These are phyloP conservation scores for Linnemannia schmuckeri DNA, from an alignment of 192 early-diverging fungal species.

Conservation along the genomic window DNA sequence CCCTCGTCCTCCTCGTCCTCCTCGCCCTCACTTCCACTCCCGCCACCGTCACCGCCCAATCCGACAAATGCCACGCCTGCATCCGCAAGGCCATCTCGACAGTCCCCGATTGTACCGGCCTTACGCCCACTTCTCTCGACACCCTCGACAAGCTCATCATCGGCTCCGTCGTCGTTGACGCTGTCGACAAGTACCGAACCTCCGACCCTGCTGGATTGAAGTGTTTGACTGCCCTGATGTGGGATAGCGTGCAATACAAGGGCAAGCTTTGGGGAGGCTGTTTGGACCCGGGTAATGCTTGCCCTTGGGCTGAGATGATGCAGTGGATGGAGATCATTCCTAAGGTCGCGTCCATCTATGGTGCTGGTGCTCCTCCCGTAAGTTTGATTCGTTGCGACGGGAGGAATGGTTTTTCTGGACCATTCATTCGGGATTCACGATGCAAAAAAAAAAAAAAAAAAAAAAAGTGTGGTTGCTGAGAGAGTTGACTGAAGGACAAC, in stretches of 20 bases:
- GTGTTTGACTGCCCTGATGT: constrained; percentile 38
- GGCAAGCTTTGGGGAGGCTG: constrained; percentile 38
- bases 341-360: constrained; percentile 33
- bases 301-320: constrained; percentile 54
- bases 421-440: no score
- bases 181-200: constrained; percentile 7
- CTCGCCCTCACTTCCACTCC: constrained; percentile 8
- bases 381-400: constrained; percentile 3
- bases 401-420: no score
- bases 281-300: constrained; percentile 12
- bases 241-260: constrained; percentile 48
- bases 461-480: neutral
- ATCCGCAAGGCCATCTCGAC: constrained; percentile 25
- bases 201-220: constrained; percentile 15
- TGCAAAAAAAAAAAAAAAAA: neutral
- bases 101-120: constrained; percentile 9
- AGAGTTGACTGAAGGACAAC: no score
- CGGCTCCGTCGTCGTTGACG: neutral
- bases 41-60: constrained; percentile 14
- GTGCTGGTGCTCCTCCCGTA: constrained; percentile 32
- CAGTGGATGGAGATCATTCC: constrained; percentile 52
- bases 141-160: constrained; percentile 31
- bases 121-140: constrained; percentile 12
- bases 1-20: constrained; percentile 3
- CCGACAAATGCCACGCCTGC: constrained; percentile 26